A percentile compares a stretch with the other conserved stretches of the same genome.
These are phyloP conservation scores for Datura wrightii DNA, from an alignment of 257 asterid genomes.

Conservation along the genomic window DNA sequence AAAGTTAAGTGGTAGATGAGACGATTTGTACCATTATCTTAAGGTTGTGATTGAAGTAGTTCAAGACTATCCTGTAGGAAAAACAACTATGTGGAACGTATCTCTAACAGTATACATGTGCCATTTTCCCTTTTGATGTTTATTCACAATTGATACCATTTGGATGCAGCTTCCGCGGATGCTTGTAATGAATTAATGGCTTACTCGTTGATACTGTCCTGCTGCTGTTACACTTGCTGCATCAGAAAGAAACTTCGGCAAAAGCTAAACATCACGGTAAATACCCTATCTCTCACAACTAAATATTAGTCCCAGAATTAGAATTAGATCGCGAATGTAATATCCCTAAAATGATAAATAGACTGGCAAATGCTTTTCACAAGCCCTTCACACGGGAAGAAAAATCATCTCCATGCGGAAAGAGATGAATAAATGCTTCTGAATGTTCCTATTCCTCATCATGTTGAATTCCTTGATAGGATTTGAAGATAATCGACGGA, in stretches of 20 bases:
- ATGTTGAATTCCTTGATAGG: not conserved
- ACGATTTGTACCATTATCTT: not conserved
- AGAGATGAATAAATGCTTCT: not conserved
- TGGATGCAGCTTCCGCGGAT: conserved; percentile 74
- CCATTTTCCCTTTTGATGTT: not conserved
- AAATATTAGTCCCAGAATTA: not conserved
- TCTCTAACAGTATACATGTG: not conserved
- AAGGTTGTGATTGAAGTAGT: not conserved
- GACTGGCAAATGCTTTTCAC: not conserved
- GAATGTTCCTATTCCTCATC: not conserved
- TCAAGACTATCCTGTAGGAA: not conserved
- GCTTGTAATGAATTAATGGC: conserved; percentile 92
- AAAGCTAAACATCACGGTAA: conserved; percentile 65
- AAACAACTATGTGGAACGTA: not conserved
- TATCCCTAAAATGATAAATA: not conserved
- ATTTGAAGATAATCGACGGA: not conserved
- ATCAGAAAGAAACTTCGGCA: conserved; percentile 75
- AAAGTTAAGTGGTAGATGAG: too few species aligned
- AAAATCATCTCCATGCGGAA: not conserved
- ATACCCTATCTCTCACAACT: not conserved
- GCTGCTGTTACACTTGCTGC: conserved; percentile 94
- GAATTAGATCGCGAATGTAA: not conserved
- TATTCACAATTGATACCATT: not conserved
- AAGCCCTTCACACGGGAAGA: not conserved
- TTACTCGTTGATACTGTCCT: conserved; percentile 75